These are phyloP conservation scores for Spathaspora passalidarum DNA, from an alignment of 805 yeast genomes.

Conservation along the genomic window DNA sequence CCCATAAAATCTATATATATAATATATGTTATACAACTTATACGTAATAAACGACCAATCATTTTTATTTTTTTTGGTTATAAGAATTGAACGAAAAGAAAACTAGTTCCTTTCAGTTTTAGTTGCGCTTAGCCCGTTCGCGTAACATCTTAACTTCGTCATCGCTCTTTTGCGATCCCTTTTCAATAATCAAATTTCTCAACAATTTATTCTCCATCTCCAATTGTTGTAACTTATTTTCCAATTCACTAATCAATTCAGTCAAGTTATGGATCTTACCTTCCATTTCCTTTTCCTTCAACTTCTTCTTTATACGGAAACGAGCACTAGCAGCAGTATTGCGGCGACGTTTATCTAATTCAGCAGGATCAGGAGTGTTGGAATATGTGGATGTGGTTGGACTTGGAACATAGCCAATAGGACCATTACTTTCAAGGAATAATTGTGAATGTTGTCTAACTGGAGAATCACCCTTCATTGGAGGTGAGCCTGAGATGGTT, in stretches of 20 bases:
- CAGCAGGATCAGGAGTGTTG: constrained; percentile 12
- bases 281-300: constrained; percentile 59
- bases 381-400: constrained; percentile 5
- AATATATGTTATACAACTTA: not conserved
- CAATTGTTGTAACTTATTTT: constrained; percentile 46
- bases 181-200: constrained; percentile 51
- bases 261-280: constrained; percentile 39
- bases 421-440: not conserved
- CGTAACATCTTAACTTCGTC: constrained; percentile 34
- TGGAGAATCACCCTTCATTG: constrained; percentile 6
- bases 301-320: constrained; percentile 59
- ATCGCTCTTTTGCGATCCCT: constrained; percentile 42
- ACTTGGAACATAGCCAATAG: constrained; percentile 2
- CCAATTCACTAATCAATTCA: constrained; percentile 44
- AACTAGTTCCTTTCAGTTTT: not conserved
- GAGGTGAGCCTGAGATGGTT: constrained; percentile 2
- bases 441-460: constrained; percentile 13
- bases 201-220: constrained; percentile 63
- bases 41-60: not conserved
- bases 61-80: not conserved
- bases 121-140: constrained; percentile 20
- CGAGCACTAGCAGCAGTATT: constrained; percentile 67
- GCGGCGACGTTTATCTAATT: constrained; percentile 50
- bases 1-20: not conserved
- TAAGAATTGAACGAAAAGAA: not conserved